Conservation (phyloP, 305 asterid species). For the Solanum hybrid region DNA sequence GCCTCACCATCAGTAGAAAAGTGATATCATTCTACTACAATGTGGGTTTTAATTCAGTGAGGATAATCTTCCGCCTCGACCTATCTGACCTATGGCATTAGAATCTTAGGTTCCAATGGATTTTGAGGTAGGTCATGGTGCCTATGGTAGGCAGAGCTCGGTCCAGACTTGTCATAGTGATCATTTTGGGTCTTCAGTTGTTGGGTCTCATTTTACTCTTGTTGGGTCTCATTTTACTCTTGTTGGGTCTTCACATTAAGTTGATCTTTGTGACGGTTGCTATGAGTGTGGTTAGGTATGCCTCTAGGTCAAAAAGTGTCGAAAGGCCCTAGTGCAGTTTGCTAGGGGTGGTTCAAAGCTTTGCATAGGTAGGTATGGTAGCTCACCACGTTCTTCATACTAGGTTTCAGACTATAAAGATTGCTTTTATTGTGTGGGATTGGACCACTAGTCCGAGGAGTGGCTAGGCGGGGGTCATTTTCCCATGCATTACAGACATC, state of each 20-base stretch:
- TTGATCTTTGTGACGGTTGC: no score
- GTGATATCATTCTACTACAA: neutral
- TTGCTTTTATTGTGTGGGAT: no score
- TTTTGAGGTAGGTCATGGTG: neutral
- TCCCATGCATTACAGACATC: neutral
- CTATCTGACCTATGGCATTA: no score
- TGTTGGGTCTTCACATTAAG: no score
- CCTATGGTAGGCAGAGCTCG: neutral
- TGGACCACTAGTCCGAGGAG: neutral
- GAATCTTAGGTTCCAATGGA: neutral
- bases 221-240: no score
- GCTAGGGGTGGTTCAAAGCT: no score
- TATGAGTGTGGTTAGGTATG: neutral
- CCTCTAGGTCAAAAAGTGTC: no score
- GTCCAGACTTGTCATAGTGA: neutral
- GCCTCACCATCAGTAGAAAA: neutral
- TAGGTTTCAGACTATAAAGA: no score
- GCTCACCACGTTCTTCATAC: no score
- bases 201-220: neutral
- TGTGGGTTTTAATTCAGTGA: neutral
- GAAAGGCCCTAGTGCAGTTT: no score
- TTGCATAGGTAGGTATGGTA: no score
- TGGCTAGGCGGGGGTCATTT: neutral
- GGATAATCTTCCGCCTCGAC: neutral
- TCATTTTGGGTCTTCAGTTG: fast-evolving